Evolutionary conservation across 495 filamentous ascomycete species (phyloP), one percentile per base, ranked within the genome.

Genomic region (Podospora pseudoanserina): DNA sequence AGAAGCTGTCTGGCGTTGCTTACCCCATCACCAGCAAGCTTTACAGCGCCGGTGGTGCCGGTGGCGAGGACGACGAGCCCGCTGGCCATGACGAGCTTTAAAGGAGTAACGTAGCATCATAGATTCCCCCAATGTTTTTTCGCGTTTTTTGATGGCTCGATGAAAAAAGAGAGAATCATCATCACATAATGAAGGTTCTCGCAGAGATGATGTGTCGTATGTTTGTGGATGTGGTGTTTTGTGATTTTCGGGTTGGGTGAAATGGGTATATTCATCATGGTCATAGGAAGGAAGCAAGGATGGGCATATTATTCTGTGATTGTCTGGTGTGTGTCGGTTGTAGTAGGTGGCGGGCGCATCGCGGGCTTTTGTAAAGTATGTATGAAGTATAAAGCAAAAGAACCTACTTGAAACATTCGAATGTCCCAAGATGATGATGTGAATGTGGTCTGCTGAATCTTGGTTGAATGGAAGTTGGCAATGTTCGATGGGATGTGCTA

Each of bases 21-120:
- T 97, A 98, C 84, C 95, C 95, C 44, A 99, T 99, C 83, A 99
- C 95, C 75, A 94, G 91, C 85, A 99, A 99, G 87, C 83, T 96
- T 64, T 96, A 99, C 83, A 84, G 88, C 76, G 87, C 87, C 73
- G 87, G 84, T 70, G 86, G 87, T 44, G 86, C 83, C 20, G 85
- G 79, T 60, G 86, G 79, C 63, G 91, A 88, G 54, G 88, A 88
- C 67, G 93, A 96, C 69, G 92, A 96, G 83, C 86, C 90, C 60
- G 77, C 77, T 58, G 82, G 79, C 56, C 96, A 98, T 79, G 96
- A 97, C 75, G 95, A 99, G 87, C 82, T 99, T 85, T 99, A 93
- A 84, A 68, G 15, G 13, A 49, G 39, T 23, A 30, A 65, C 65
- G 58, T 58, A 68, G 60, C 76, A 78, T 61, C 72, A 76, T 78